A percentile compares a stretch with the other conserved stretches of the same genome.
Evolutionary conservation across 2,329 filamentous ascomycete species (phyloP).

Genomic region (Botryotinia globosa): DNA sequence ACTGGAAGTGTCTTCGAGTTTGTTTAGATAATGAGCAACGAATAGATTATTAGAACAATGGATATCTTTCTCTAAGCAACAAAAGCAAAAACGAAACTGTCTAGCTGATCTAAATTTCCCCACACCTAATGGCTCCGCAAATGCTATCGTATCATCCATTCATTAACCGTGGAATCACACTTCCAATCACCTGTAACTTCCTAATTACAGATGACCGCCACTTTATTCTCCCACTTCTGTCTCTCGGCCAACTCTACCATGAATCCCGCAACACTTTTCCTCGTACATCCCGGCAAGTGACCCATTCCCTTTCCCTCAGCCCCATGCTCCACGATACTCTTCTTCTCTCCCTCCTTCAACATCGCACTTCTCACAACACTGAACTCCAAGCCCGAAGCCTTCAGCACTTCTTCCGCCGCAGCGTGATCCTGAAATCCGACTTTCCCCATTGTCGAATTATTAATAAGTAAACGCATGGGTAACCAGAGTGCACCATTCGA

Average conservation of each 20-base stretch:
- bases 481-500: constrained; percentile 45
- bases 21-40: neutral
- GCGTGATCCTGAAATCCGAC: constrained; percentile 49
- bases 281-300: constrained; percentile 22
- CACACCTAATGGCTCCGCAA: neutral
- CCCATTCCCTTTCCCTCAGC: constrained; percentile 34
- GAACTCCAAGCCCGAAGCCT: constrained; percentile 21
- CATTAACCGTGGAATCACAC: neutral
- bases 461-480: constrained; percentile 46
- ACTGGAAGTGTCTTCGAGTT: neutral
- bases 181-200: neutral
- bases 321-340: constrained; percentile 21
- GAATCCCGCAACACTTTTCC: constrained; percentile 43
- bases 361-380: constrained; percentile 26
- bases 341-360: constrained; percentile 25
- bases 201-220: constrained; percentile 20
- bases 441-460: constrained; percentile 42
- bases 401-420: constrained; percentile 27
- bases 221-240: neutral
- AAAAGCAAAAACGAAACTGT: neutral
- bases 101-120: neutral
- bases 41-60: constrained; percentile 2
- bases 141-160: neutral
- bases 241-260: constrained; percentile 40
- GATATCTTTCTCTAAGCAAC: constrained; percentile 11